Conservation (phyloP, 1,284 basidiomycete genomes). For the Microbotryum silenes-acaulis region DNA sequence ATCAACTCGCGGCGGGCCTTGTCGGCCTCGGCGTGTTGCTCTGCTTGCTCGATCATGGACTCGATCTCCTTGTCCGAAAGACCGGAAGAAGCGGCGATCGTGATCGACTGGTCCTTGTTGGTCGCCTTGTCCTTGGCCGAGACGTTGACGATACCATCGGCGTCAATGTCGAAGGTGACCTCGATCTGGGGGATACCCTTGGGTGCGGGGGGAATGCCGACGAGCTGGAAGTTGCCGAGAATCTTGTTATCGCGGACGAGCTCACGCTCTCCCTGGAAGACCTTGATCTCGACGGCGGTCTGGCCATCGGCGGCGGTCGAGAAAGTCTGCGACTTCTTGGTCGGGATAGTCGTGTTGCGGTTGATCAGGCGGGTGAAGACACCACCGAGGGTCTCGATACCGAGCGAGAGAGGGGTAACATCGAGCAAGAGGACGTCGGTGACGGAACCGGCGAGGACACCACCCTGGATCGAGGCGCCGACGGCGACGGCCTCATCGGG, state of each 20-base stretch:
- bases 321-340: conserved; percentile 98
- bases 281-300: conserved; percentile 84
- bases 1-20: conserved; percentile 67
- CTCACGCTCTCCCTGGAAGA: conserved; percentile 77
- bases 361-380: conserved; percentile 77
- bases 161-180: conserved; percentile 98
- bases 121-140: conserved; percentile 96
- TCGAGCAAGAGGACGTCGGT: conserved; percentile 94
- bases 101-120: conserved; percentile 85
- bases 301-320: conserved; percentile 80
- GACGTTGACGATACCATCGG: conserved; percentile 82
- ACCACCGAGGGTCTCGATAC: conserved; percentile 79
- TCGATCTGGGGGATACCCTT: conserved; percentile 98
- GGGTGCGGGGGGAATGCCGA: conserved; percentile 92
- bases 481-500: conserved; percentile 92
- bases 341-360: conserved; percentile 98
- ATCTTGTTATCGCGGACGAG: conserved; percentile 96
- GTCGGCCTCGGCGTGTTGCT: conserved; percentile 84
- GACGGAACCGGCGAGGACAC: conserved; percentile 91
- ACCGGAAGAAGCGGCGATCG: conserved; percentile 93
- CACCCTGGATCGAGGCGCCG: conserved; percentile 86
- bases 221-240: conserved; percentile 98
- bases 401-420: conserved; percentile 88
- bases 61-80: conserved; percentile 95
- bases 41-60: conserved; percentile 90